phyloP scores from a whole-genome alignment of 371 early-diverging fungal species.

The Mucor indicus region DNA sequence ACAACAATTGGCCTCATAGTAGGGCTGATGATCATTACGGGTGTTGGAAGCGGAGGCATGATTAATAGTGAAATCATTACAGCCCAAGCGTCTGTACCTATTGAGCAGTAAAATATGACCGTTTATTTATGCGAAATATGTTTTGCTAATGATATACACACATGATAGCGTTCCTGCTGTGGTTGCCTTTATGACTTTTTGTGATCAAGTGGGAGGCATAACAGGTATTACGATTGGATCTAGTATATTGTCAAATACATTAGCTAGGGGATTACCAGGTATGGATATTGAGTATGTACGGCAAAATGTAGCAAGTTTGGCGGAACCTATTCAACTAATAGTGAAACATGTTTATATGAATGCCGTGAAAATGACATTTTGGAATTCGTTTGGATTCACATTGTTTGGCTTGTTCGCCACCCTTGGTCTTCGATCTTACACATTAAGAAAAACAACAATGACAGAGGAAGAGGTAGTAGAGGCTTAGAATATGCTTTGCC shows the following conservation, averaged over 20 bases:
- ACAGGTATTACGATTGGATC: slow-evolving; percentile 36
- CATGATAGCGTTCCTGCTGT: slow-evolving; percentile 30
- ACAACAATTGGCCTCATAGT: slow-evolving; percentile 37
- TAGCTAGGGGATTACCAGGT: slow-evolving; percentile 14
- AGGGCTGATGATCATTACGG: slow-evolving; percentile 48
- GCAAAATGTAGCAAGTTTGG: slow-evolving; percentile 25
- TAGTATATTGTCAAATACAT: slow-evolving; percentile 31
- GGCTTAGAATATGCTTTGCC: no score
- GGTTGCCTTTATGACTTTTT: slow-evolving; percentile 42
- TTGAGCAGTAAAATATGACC: slow-evolving; percentile 40
- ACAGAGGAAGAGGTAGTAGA: neutral
- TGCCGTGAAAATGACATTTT: slow-evolving; percentile 30
- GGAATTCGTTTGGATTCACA: slow-evolving; percentile 33
- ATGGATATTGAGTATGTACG: slow-evolving; percentile 26
- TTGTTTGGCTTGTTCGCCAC: slow-evolving; percentile 25
- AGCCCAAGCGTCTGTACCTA: slow-evolving; percentile 37
- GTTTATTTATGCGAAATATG: no score
- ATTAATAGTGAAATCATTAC: slow-evolving; percentile 50
- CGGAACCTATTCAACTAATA: slow-evolving; percentile 21
- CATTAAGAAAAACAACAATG: slow-evolving; percentile 17
- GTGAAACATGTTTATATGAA: slow-evolving; percentile 31
- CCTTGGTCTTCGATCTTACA: slow-evolving; percentile 29
- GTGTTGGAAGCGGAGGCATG: slow-evolving; percentile 69
- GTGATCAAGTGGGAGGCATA: slow-evolving; percentile 45
- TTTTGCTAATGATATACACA: no score